Conservation (phyloP, 2,329 filamentous ascomycete genomes). For the Nigrograna mackinnonii region DNA sequence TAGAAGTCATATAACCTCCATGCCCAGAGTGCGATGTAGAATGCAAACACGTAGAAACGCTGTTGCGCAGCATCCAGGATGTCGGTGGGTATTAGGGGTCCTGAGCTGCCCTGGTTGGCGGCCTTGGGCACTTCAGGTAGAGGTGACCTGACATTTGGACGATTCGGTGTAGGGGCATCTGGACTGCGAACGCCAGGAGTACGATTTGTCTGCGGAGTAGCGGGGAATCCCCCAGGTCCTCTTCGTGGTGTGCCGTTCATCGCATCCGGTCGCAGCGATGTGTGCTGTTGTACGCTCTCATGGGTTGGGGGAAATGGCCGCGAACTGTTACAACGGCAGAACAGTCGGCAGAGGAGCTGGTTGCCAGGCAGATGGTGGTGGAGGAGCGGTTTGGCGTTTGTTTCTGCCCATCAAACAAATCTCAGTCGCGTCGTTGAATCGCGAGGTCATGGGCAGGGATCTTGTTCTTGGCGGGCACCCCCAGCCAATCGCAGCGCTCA, state of each 20-base stretch:
- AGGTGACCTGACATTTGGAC: slow-evolving; percentile 37
- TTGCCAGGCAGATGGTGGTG: too few species aligned
- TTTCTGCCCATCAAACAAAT: slow-evolving; percentile 29
- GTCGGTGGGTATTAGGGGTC: slow-evolving; percentile 77
- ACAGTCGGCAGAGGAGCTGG: too few species aligned
- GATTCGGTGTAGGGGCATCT: slow-evolving; percentile 19
- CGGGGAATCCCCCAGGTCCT: slow-evolving; percentile 75
- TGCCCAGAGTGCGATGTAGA: slow-evolving; percentile 75
- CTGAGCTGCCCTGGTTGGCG: slow-evolving; percentile 23
- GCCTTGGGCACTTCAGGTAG: slow-evolving; percentile 36
- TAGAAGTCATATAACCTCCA: slow-evolving; percentile 91
- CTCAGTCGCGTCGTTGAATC: slow-evolving; percentile 5
- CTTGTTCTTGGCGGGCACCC: slow-evolving; percentile 28
- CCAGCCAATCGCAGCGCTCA: slow-evolving; percentile 7
- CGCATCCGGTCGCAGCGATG: slow-evolving; percentile 53
- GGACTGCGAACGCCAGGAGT: slow-evolving; percentile 27
- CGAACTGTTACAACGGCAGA: too few species aligned
- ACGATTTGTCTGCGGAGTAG: slow-evolving; percentile 63
- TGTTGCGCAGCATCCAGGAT: slow-evolving; percentile 90
- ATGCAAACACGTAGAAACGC: slow-evolving; percentile 80
- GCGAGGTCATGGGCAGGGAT: slow-evolving; percentile 4
- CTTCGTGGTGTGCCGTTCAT: slow-evolving; percentile 85
- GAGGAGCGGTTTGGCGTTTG: slow-evolving; percentile 10
- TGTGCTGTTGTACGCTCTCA: slow-evolving; percentile 19
- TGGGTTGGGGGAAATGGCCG: slow-evolving; percentile 18